Conservation (phyloP, 352 stramenopile genomes). For the Globisporangium yorkense region DNA sequence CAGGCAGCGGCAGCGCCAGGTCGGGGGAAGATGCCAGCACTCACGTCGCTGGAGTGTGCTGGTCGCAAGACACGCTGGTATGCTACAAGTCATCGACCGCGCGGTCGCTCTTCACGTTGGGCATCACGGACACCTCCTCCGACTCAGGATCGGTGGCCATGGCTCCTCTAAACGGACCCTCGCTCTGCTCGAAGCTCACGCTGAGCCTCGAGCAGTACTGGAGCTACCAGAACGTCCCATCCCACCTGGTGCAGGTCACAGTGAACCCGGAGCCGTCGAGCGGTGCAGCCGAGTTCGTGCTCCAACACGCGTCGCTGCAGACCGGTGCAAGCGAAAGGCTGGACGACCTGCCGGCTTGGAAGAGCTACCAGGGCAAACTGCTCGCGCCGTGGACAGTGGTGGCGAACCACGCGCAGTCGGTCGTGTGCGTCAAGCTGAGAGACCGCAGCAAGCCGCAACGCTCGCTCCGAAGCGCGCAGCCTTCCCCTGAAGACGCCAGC, state of each 20-base stretch:
- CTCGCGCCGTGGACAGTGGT: constrained; percentile 48
- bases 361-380: constrained; percentile 39
- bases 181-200: constrained; percentile 22
- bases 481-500: constrained; percentile 5
- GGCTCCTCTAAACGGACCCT: neutral
- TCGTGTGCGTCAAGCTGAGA: constrained; percentile 43
- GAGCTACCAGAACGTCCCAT: constrained; percentile 44
- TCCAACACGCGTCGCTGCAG: constrained; percentile 50
- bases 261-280: constrained; percentile 12
- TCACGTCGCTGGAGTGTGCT: constrained; percentile 7
- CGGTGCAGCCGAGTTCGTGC: constrained; percentile 19
- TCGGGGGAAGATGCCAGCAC: constrained; percentile 3
- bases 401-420: constrained; percentile 31
- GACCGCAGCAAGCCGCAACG: constrained; percentile 14
- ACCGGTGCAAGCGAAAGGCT: constrained; percentile 45
- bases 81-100: constrained; percentile 9
- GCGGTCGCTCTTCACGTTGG: constrained; percentile 9
- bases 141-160: neutral
- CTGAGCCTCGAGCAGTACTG: constrained; percentile 67
- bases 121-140: neutral
- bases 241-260: constrained; percentile 38
- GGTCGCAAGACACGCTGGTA: constrained; percentile 6
- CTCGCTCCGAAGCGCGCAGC: neutral
- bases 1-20: neutral
- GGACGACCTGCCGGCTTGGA: constrained; percentile 40